Base-by-base conservation (phyloP, 768 basidiomycete genomes). In the Auricularia heimuer region DNA sequence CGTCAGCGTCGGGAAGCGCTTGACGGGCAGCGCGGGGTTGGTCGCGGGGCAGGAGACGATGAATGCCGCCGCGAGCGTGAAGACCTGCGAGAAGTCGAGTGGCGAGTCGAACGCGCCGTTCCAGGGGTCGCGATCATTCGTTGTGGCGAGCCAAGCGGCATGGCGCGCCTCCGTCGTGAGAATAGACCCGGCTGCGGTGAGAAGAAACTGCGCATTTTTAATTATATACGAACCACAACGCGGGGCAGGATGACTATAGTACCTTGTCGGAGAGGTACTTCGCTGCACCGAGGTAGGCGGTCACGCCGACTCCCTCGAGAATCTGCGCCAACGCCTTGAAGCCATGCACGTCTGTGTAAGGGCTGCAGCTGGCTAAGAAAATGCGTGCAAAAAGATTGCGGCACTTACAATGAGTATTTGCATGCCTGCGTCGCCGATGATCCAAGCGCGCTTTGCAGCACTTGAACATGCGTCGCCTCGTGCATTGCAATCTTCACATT, bases 121-220 rank as follows among this genome's bases (percentile, higher is more conserved):
- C 86, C 86, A 88, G 1, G 83, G 77, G 44, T 80, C 77, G 24
- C 73, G 72, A 61, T 81, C 76, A 66, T 76, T 73, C 14, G 82
- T 78, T 1, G 80, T 79, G 67, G 78, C 76, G 42, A 89, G 73
- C 86, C 86, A 89, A 1, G 81, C 76, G n/a, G 84, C 79, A 65
- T 89, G 87, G 39, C 86, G 81, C 29, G 85, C 79, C 70, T 89
- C 85, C 63, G 80, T 81, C 16, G 83, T 76, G 58, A 86, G 78
- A 68, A 88, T 82, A 62, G 78, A 77, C 29, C 29, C 85, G 7
- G 84, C 83, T n/a, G 80, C 81, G 36, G 82, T 79, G 29, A 83
- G 70, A 71, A 81, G 82, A 36, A 75, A 74, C 47, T 51, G 16
- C 21, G 47, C 4, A 21, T 1, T 12, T 12, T 18, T 8, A 51